Percentiles rank a stretch among this genome's conserved stretches.
Evolutionary conservation across 495 filamentous ascomycete genomes (phyloP).

Genomic region (Aspergillus leporis): DNA sequence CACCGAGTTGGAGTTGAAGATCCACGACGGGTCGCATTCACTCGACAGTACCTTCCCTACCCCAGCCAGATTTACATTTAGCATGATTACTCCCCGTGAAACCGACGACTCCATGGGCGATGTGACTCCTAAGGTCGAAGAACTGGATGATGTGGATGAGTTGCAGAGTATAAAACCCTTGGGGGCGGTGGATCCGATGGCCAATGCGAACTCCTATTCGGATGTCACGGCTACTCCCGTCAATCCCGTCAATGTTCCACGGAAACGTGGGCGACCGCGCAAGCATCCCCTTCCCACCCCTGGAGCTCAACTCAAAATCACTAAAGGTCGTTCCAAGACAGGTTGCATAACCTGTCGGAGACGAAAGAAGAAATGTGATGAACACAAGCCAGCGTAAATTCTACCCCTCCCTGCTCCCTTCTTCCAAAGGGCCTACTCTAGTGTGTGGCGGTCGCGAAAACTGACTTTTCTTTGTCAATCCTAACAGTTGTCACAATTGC

Average conservation of each 20-base stretch:
- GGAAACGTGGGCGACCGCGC: conserved; percentile 75
- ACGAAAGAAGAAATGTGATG: conserved; percentile 96
- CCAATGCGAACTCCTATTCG: conserved; percentile 21
- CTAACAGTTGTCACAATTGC: conserved; percentile 71
- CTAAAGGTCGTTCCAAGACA: conserved; percentile 90
- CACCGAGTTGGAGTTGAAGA: conserved; percentile 25
- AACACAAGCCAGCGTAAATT: conserved; percentile 76
- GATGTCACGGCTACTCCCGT: conserved; percentile 37
- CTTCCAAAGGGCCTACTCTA: background rate
- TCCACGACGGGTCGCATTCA: conserved; percentile 20
- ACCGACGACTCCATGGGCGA: conserved; percentile 24
- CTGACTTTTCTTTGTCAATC: conserved; percentile 9
- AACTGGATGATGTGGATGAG: conserved; percentile 42
- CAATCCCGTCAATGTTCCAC: conserved; percentile 43
- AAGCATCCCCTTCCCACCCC: conserved; percentile 71
- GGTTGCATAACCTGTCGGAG: conserved; percentile 90
- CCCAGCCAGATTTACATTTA: conserved; percentile 24
- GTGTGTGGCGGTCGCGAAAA: conserved; percentile 8
- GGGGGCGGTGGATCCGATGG: conserved; percentile 28
- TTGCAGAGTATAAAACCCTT: conserved; percentile 39
- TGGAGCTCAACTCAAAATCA: conserved; percentile 61
- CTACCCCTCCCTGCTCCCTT: background rate
- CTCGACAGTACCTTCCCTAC: conserved; percentile 14
- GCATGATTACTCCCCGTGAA: conserved; percentile 19
- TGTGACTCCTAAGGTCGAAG: conserved; percentile 44